Evolutionary conservation across 495 filamentous ascomycete species (phyloP).

Genomic region (Hypoxylon crocopeplum): DNA sequence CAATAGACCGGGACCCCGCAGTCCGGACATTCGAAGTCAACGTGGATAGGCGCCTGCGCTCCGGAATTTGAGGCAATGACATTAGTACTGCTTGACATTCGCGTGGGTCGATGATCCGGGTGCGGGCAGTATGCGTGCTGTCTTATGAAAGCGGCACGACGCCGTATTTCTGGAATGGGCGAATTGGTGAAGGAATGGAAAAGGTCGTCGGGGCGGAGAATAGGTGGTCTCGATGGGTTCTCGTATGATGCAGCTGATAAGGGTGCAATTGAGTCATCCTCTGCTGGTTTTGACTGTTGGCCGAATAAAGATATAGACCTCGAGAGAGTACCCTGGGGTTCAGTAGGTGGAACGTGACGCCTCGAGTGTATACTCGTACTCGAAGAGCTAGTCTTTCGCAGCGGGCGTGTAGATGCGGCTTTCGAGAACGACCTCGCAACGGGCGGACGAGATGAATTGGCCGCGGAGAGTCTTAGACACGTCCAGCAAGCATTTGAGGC

Average conservation of each 20-base stretch:
- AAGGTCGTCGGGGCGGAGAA: conserved; percentile 81
- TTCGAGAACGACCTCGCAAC: conserved; percentile 33
- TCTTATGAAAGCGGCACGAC: conserved; percentile 85
- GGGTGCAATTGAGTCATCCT: conserved; percentile 17
- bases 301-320: conserved; percentile 39
- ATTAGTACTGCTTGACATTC: conserved; percentile 68
- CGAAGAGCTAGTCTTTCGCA: conserved; percentile 8
- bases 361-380: conserved; percentile 16
- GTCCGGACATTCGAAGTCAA: conserved; percentile 93
- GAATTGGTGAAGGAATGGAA: conserved; percentile 92
- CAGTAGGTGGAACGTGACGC: background rate
- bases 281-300: conserved; percentile 18
- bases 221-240: conserved; percentile 44
- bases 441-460: conserved; percentile 23
- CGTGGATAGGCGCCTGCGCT: conserved; percentile 70
- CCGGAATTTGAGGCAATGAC: conserved; percentile 48
- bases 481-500: conserved; percentile 38
- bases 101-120: conserved; percentile 75
- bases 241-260: conserved; percentile 32
- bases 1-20: conserved; percentile 95
- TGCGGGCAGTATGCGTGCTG: conserved; percentile 93
- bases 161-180: conserved; percentile 81
- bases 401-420: conserved; percentile 17
- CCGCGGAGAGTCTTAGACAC: conserved; percentile 29
- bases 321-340: conserved; percentile 1